Base-by-base conservation (phyloP, 2,329 filamentous ascomycete genomes). In the Grosmannia huntii region DNA sequence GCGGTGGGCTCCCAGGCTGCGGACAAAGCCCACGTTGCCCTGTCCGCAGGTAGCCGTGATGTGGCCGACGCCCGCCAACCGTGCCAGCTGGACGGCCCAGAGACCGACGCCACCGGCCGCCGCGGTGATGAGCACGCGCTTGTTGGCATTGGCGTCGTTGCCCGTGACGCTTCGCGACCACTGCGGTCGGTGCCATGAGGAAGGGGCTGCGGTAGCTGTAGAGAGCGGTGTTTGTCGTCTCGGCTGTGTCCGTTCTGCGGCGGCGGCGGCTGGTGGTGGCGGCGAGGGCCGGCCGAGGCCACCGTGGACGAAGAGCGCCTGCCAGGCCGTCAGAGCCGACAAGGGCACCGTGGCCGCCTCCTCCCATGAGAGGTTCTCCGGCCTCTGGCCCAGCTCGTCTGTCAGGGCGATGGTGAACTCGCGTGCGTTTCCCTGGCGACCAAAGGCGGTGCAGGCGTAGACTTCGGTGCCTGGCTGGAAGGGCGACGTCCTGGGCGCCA, bases 391-490 rank as follows among this genome's bases (percentile, higher is more conserved):
- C 31, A 66, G 49, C 56, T 66, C 64, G 4, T 33, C 10, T 28
- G 62, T 62, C 36, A 48, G 58, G 4, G 60, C 63, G 1, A 63
- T 27, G 21, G 62, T 57, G 52, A 59, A 63, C 11, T 63, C 58
- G 36, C 62, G 57, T 4, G 64, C 62, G 56, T 60, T 62, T 11
- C 68, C 67, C 7, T 57, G 58, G 27, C 65, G 62, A 14, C 55
- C 46, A 27, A 66, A 63, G 38, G 50, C 55, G 2, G 65, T 67
- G 58, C 64, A 61, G 21, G 65, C 66, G 61, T 67, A 70, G 33
- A 70, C 64, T 48, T 66, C 64, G 10, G 65, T 62, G 31, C 68
- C 68, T 3, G 63, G 60, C 27, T 60, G 62, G 54, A 69, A 67
- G 10, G 62, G 63, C 3, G 67, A 68, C 31, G 57, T 49, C 0